These are phyloP conservation scores for Globisporangium apiculatum DNA, from an alignment of 352 stramenopile genomes.

Conservation along the genomic window DNA sequence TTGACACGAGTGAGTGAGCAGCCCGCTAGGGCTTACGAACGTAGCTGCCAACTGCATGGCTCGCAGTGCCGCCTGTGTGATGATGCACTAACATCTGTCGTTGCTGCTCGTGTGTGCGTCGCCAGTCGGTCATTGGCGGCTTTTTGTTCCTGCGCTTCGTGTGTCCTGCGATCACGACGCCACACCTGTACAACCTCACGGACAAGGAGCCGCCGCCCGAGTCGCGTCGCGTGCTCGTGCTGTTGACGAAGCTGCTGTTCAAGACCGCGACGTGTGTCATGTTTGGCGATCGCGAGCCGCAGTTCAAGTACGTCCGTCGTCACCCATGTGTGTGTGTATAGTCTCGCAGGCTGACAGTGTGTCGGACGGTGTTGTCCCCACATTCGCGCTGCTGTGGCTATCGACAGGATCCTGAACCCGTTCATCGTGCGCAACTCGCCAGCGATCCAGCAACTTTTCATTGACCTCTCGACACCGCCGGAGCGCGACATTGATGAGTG, in stretches of 20 bases:
- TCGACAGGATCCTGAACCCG: slow-evolving; percentile 66
- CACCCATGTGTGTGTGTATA: background rate
- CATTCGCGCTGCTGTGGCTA: background rate
- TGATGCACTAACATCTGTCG: too few relatives aligned
- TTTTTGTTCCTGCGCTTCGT: slow-evolving; percentile 88
- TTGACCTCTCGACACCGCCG: slow-evolving; percentile 54
- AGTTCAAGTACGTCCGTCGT: slow-evolving; percentile 50
- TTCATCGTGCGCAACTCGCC: slow-evolving; percentile 83
- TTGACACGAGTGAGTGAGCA: slow-evolving; percentile 37
- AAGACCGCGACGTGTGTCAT: slow-evolving; percentile 84
- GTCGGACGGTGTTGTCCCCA: too few relatives aligned
- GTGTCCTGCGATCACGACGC: slow-evolving; percentile 83
- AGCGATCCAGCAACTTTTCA: slow-evolving; percentile 73
- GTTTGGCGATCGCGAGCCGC: slow-evolving; percentile 77
- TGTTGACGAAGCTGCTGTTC: slow-evolving; percentile 85
- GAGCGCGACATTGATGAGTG: slow-evolving; percentile 66
- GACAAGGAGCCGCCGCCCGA: slow-evolving; percentile 62
- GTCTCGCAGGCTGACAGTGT: too few relatives aligned
- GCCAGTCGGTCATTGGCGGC: slow-evolving; percentile 74
- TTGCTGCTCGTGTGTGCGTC: slow-evolving; percentile 1
- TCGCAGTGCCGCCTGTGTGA: too few relatives aligned
- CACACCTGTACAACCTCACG: slow-evolving; percentile 74
- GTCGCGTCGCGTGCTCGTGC: slow-evolving; percentile 76
- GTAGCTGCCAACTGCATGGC: too few relatives aligned
- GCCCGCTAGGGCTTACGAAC: too few relatives aligned